phyloP scores from a whole-genome alignment of 768 basidiomycete species.

The Naematelia encephala region DNA sequence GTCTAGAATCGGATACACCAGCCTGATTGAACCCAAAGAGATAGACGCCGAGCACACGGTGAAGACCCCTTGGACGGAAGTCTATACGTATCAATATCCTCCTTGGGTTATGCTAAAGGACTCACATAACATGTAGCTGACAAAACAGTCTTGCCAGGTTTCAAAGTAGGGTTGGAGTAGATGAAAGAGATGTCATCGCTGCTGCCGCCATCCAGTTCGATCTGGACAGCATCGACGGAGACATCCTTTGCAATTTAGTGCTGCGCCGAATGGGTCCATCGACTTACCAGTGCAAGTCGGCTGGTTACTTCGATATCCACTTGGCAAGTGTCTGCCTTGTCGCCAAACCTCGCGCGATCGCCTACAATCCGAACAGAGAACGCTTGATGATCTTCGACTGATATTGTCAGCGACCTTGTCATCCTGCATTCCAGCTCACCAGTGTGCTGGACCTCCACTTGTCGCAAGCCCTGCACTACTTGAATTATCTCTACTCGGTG shows the following conservation, averaged over 20 bases:
- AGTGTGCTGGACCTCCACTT: constrained; percentile 33
- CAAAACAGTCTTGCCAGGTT: not conserved
- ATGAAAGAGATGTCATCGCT: not conserved
- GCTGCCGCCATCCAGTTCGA: constrained; percentile 57
- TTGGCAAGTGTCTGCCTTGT: constrained; percentile 65
- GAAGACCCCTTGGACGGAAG: constrained; percentile 12
- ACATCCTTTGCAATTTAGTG: constrained; percentile 56
- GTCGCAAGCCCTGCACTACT: constrained; percentile 21
- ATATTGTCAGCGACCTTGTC: constrained; percentile 57
- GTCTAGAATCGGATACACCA: not conserved
- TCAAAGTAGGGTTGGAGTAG: not conserved
- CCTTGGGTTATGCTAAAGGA: not conserved
- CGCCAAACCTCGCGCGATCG: constrained; percentile 56
- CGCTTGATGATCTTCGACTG: constrained; percentile 67
- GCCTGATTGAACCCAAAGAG: not conserved
- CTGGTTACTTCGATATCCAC: constrained; percentile 65
- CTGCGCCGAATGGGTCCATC: not conserved
- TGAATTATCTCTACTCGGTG: constrained; percentile 5
- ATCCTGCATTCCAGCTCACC: constrained; percentile 23
- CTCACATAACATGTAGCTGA: constrained; percentile 5
- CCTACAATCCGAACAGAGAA: constrained; percentile 58
- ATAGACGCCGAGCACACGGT: not conserved
- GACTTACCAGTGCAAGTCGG: constrained; percentile 69
- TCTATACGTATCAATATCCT: constrained; percentile 4
- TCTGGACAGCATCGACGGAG: constrained; percentile 64